A percentile compares a stretch with the other conserved stretches of the same genome.
Conservation (phyloP, 257 asterid genomes). For the Solanum tarapatanum region DNA sequence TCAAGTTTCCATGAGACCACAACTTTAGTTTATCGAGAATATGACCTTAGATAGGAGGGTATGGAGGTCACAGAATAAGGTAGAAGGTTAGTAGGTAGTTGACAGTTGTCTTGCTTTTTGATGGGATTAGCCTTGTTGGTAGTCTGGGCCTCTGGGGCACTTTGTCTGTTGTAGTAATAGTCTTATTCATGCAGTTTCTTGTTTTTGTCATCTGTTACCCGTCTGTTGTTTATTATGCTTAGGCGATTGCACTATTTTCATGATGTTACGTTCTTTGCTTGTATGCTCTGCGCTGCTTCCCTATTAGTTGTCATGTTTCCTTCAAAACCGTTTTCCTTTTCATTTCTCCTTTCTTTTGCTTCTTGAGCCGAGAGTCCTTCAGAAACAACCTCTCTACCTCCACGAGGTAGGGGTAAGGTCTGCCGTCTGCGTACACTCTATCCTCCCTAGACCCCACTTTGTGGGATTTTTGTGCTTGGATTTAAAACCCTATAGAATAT, state of each 20-base stretch:
- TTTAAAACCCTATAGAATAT: not conserved
- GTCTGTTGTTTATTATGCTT: not conserved
- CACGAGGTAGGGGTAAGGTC: not conserved
- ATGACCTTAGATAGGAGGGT: not conserved
- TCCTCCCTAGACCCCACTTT: not conserved
- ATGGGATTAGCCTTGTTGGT: not conserved
- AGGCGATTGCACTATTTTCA: not conserved
- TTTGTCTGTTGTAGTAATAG: not conserved
- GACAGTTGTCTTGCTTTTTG: not conserved
- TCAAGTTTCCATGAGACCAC: not conserved
- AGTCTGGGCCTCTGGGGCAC: not conserved
- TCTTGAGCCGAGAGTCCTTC: not conserved
- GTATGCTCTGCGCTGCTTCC: not conserved
- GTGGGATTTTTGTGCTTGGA: not conserved
- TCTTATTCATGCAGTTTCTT: not conserved
- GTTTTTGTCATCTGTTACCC: not conserved
- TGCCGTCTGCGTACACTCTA: not conserved
- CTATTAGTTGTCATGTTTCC: not conserved
- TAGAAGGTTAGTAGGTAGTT: not conserved
- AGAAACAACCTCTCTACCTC: not conserved
- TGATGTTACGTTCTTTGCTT: not conserved
- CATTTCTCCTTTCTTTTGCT: not conserved
- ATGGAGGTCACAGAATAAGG: not conserved
- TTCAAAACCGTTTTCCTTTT: not conserved
- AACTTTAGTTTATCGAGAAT: not conserved